Percentiles rank a stretch among this genome's conserved stretches.
phyloP scores from a whole-genome alignment of 352 stramenopile species.

The Phytophthora crassamura region DNA sequence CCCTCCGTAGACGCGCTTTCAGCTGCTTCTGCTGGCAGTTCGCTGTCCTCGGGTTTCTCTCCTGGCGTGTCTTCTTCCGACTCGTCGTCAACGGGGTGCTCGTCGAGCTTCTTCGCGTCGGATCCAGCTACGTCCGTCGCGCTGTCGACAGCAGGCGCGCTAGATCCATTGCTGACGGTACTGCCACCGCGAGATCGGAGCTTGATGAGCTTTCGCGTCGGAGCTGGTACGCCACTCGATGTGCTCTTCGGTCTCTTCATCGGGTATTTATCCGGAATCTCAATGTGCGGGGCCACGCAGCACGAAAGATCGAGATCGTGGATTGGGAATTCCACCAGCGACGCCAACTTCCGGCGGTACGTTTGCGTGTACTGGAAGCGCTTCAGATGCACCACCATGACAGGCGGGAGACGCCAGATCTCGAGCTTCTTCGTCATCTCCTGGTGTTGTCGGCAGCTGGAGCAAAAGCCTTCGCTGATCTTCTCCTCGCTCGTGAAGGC shows the following conservation, averaged over 20 bases:
- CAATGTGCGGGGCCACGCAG: conserved; percentile 88
- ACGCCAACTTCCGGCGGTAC: conserved; percentile 87
- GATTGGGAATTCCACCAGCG: conserved; percentile 96
- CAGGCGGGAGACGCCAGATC: conserved; percentile 96
- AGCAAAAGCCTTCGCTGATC: conserved; percentile 96
- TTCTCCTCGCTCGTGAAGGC: conserved; percentile 89
- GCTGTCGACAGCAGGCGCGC: conserved; percentile 10
- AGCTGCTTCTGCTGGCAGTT: conserved; percentile 15
- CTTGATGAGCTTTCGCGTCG: conserved; percentile 42
- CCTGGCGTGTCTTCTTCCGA: conserved; percentile 14
- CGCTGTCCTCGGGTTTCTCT: conserved; percentile 33
- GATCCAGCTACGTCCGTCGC: conserved; percentile 15
- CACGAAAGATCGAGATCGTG: conserved; percentile 93
- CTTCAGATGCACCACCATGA: conserved; percentile 99
- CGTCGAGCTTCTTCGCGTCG: conserved; percentile 12
- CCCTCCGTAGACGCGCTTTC: conserved; percentile 14
- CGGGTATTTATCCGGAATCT: conserved; percentile 83
- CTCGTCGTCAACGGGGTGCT: conserved; percentile 15
- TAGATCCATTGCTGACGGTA: conserved; percentile 26
- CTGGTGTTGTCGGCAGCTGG: conserved; percentile 94
- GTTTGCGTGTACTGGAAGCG: conserved; percentile 98
- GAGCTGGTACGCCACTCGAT: conserved; percentile 20
- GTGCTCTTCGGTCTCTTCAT: conserved; percentile 57
- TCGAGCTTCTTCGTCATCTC: conserved; percentile 99
- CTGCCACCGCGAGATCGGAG: conserved; percentile 38